Conservation (phyloP, 2,329 filamentous ascomycete species). For the Myrmaecium sp. region DNA sequence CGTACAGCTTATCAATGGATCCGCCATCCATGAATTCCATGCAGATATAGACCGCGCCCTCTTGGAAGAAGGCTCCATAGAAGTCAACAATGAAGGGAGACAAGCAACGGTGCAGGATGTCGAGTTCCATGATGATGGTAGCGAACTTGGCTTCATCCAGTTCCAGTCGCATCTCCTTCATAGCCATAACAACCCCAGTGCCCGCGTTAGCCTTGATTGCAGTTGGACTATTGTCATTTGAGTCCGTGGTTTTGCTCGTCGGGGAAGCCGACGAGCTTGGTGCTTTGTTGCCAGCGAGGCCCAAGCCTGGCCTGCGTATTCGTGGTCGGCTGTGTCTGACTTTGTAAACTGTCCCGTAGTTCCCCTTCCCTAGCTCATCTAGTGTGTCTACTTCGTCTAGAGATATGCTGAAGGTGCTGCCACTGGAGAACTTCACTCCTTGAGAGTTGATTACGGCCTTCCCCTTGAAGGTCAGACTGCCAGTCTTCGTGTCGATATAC, state of each 20-base stretch:
- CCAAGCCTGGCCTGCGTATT: conserved; percentile 42
- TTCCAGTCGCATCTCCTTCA: conserved; percentile 96
- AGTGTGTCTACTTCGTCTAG: conserved; percentile 88
- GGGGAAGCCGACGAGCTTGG: conserved; percentile 18
- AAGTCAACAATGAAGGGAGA: conserved; percentile 98
- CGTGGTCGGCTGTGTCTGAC: conserved; percentile 67
- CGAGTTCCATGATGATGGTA: conserved; percentile 92
- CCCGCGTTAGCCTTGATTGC: conserved; percentile 25
- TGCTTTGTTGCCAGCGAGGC: conserved; percentile 40
- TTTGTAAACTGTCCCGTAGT: conserved; percentile 96
- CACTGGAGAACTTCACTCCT: conserved; percentile 83
- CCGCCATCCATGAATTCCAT: conserved; percentile 99
- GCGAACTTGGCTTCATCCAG: conserved; percentile 93
- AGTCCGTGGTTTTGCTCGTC: conserved; percentile 13
- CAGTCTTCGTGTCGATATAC: conserved; percentile 80
- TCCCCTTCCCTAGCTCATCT: conserved; percentile 89
- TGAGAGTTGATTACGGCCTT: conserved; percentile 79
- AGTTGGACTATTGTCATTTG: conserved; percentile 18
- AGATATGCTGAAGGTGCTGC: conserved; percentile 81
- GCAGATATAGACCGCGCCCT: conserved; percentile 97
- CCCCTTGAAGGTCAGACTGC: conserved; percentile 80
- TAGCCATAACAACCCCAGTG: conserved; percentile 81
- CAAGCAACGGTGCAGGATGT: conserved; percentile 85
- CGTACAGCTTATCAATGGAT: conserved; percentile 91
- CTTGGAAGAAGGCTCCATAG: conserved; percentile 97